phyloP scores from a whole-genome alignment of 225 moss, liverwort and hornwort species.

The Pseudoscleropodium purum region DNA sequence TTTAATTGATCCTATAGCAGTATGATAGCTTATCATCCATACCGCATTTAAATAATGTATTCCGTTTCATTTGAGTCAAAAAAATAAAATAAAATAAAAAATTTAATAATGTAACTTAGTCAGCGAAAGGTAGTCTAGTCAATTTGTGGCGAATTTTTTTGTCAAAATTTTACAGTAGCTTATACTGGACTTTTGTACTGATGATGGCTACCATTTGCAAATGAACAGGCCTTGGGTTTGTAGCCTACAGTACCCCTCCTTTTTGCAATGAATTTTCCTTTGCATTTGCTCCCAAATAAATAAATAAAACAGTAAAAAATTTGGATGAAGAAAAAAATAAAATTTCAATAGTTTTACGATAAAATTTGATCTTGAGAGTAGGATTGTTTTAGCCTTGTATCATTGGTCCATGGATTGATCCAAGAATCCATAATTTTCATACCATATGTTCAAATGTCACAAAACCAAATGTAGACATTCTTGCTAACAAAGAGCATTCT shows the following conservation, averaged over 20 bases:
- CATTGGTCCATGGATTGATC: fast-evolving
- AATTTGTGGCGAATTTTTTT: not conserved
- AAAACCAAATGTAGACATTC: fast-evolving
- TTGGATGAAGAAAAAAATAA: not conserved
- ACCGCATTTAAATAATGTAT: not conserved
- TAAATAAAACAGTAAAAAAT: not conserved
- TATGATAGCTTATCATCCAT: not conserved
- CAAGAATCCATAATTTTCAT: not conserved
- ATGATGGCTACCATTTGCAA: not conserved
- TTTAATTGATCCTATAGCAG: not conserved
- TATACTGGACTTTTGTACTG: not conserved
- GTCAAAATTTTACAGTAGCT: not conserved
- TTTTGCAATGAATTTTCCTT: not conserved
- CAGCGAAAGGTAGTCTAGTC: not conserved
- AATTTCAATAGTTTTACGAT: not conserved
- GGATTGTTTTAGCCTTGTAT: not conserved
- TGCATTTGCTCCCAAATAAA: not conserved
- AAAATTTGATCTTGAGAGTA: not conserved
- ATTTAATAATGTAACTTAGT: not conserved
- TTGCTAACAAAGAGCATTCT: too few relatives aligned
- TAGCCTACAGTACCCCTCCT: too few relatives aligned
- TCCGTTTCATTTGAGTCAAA: too few relatives aligned
- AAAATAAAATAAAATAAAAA: too few relatives aligned
- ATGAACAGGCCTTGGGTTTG: not conserved
- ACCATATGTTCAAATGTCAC: fast-evolving